Base-by-base conservation (phyloP, 148 eudicot species). In the Rhododendron griersonianum region DNA sequence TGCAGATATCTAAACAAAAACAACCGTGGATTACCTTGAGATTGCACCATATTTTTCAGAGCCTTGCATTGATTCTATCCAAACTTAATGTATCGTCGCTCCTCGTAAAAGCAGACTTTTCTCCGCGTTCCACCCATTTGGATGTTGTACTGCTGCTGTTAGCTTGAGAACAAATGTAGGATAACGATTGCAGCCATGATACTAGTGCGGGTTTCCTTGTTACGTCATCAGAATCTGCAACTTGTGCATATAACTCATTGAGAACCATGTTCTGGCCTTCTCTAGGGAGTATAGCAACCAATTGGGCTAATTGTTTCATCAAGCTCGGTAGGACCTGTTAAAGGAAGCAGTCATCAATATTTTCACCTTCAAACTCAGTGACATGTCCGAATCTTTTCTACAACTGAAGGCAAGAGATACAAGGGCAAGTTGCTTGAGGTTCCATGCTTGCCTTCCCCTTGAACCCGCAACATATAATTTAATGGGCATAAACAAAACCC, bases 211-310 rank as follows among this genome's bases (percentile, higher is more conserved):
- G 94, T 88, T 96, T 96, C 76, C 98, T 87, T 76, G 94, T 94
- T 81, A 96, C 96, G 88, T 96, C 98, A 86, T 96, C 99, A 77
- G 98, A 96, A 82, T 96, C 99, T 85, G 99, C 96, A 87, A 96
- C 92, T 79, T 92, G 92, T 51, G 86, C 91, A 91, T 95, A 94
- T 63, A 96, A 87, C 80, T 95, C 94, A 80, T 93, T 87, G 48
- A 96, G 96, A 82, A 91, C 89, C 91, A 83, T 88, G 85, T 92
- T 90, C 85, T 92, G 99, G 39, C 92, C 94, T 81, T 89, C 91
- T 80, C 87, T 87, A 16, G 98, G 98, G 53, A 96, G 89, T 78
- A 89, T 83, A 28, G 91, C 87, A 82, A 92, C 87, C 79, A 93
- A 89, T 84, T 91, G 91, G 18, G 98, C 99, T 86, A 94, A 80